Base-by-base conservation (phyloP, 2,329 filamentous ascomycete genomes). In the Trichocomaceae sp. region DNA sequence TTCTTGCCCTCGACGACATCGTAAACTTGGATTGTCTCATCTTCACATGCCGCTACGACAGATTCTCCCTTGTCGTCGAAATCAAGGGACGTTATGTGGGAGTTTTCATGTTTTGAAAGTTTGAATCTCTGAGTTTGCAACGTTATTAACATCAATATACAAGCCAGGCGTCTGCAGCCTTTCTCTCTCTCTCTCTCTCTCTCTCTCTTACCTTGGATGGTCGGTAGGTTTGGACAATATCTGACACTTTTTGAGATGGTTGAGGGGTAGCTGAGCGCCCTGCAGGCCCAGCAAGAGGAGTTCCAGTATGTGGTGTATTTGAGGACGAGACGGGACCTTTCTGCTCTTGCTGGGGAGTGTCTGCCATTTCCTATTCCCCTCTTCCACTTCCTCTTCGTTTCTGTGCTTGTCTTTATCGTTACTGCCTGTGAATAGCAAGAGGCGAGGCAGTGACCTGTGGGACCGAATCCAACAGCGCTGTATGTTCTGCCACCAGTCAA, bases 31-130 rank as follows among this genome's bases (percentile, higher is more conserved):
- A 99, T 88, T 3, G 89, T 95, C 69, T 96, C 91, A 71, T 99
- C 93, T 75, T 89, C 90, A 62, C 91, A 88, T 5, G 90, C 89
- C 0, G 91, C 88, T 72, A 99, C 90, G 57, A 95, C 82, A 49
- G 92, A 87, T 71, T 96, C 90, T 70, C 93, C 93, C 44, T 88
- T 87, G 74, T 97, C 91, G 71, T 97, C 91, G 69, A 96, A 99
- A 75, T 99, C 92, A 63, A 99, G 83, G 1, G 92, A 97, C 8
- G 93, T 87, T 57, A 96, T 83, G 60, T 84, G 79, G 3, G 61
- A 64, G 52, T 58, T 60, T 42, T 73, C 74, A 61, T 67, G 68
- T 62, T 72, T 76, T 45, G 55, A 57, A 47, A 54, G 41, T 35
- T 50, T 57, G 47, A 57, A 57, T 35, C 55, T 47, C 55, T 53